A percentile compares a stretch with the other conserved stretches of the same genome.
Evolutionary conservation across 1,284 basidiomycete species (phyloP).

Genomic region (Ceratobasidium sp.): DNA sequence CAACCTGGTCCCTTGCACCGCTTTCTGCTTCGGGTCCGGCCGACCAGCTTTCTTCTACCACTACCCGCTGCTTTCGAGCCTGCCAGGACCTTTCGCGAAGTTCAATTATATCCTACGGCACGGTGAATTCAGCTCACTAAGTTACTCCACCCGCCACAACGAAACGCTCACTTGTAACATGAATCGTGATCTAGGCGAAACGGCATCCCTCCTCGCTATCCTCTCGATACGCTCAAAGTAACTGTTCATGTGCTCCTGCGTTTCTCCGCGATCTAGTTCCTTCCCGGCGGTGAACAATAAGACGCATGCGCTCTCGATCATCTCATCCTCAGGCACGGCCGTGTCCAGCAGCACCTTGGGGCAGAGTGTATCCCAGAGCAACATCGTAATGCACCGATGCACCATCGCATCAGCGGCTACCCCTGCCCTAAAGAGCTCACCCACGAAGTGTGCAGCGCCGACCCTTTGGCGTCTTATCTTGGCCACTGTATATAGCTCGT

Average conservation of each 20-base stretch:
- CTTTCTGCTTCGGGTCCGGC: too few relatives aligned
- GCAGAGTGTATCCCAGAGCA: constrained; percentile 60
- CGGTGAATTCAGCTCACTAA: neutral
- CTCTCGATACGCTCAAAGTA: constrained; percentile 66
- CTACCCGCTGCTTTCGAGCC: constrained; percentile 44
- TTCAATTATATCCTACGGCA: constrained; percentile 65
- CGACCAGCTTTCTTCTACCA: too few relatives aligned
- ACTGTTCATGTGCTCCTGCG: constrained; percentile 62
- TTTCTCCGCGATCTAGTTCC: constrained; percentile 63
- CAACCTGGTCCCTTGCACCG: too few relatives aligned
- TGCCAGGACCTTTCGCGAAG: constrained; percentile 55
- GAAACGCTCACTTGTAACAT: constrained; percentile 64
- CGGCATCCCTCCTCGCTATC: constrained; percentile 58
- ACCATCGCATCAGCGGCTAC: constrained; percentile 71
- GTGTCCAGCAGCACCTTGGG: constrained; percentile 39
- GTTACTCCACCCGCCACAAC: neutral
- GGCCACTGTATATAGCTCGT: constrained; percentile 71
- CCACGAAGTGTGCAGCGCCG: constrained; percentile 65
- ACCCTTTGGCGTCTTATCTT: constrained; percentile 64
- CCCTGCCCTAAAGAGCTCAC: constrained; percentile 70
- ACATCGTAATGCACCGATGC: constrained; percentile 66
- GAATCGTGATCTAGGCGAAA: constrained; percentile 67
- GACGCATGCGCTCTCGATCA: constrained; percentile 70
- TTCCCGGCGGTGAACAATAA: constrained; percentile 68
- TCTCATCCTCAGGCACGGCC: constrained; percentile 65